Conservation (phyloP, 768 basidiomycete genomes). For the Trametes punicea region DNA sequence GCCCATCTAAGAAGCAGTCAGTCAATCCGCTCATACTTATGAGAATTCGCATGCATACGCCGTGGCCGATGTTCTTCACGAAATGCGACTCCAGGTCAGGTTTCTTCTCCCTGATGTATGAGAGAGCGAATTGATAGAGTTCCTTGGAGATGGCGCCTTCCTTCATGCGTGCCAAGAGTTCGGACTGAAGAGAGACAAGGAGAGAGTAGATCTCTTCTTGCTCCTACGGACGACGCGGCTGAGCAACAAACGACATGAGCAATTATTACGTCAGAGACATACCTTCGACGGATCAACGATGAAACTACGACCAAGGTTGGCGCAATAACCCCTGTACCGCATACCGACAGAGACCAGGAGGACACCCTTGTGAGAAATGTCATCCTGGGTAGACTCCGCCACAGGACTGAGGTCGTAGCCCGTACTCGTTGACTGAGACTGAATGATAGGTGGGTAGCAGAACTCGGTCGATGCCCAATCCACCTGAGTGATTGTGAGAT, state of each 20-base stretch:
- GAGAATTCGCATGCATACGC: constrained; percentile 44
- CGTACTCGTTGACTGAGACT: constrained; percentile 77
- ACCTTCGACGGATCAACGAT: constrained; percentile 93
- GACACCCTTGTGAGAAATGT: constrained; percentile 84
- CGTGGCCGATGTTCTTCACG: constrained; percentile 87
- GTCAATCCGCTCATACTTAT: background rate
- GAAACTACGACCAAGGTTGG: constrained; percentile 90
- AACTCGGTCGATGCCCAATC: constrained; percentile 92
- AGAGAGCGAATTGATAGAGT: constrained; percentile 72
- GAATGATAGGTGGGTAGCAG: constrained; percentile 93
- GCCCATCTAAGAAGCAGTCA: constrained; percentile 62
- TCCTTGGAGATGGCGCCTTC: constrained; percentile 77
- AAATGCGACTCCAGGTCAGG: constrained; percentile 82
- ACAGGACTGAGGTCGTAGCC: constrained; percentile 89
- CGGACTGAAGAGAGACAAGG: constrained; percentile 72
- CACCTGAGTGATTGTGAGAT: constrained; percentile 45
- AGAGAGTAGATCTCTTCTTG: constrained; percentile 89
- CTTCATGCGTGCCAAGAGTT: constrained; percentile 71
- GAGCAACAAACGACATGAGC: background rate
- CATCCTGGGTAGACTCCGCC: constrained; percentile 80
- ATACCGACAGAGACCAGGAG: constrained; percentile 85
- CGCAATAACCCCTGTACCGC: constrained; percentile 90
- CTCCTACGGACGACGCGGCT: constrained; percentile 46
- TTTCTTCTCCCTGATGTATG: constrained; percentile 70
- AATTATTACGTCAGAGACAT: constrained; percentile 11